These are phyloP conservation scores for Blastocystis sp. DNA, from an alignment of 352 stramenopile species.

Conservation along the genomic window DNA sequence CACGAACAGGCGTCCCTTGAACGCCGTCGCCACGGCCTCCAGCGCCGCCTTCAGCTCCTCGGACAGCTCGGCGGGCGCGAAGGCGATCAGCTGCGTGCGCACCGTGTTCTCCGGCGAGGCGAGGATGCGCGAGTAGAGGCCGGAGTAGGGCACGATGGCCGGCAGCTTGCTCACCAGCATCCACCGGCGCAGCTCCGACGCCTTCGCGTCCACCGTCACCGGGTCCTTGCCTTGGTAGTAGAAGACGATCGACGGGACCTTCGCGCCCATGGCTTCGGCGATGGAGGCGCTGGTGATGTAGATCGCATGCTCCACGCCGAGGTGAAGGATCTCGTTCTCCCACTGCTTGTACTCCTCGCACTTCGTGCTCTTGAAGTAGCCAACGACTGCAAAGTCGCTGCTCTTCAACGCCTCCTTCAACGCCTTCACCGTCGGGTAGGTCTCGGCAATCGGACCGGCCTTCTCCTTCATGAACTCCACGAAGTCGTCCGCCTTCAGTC, in stretches of 20 bases:
- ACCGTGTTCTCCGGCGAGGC: background rate
- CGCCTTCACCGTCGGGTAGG: too few species aligned
- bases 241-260: conserved; percentile 15
- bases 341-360: conserved; percentile 52
- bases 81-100: conserved; percentile 22
- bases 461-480: too few species aligned
- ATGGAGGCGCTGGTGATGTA: background rate
- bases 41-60: background rate
- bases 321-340: background rate
- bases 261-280: background rate
- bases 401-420: too few species aligned
- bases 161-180: conserved; percentile 1
- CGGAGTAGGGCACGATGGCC: conserved; percentile 22
- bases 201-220: background rate
- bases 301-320: background rate
- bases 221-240: background rate
- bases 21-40: background rate
- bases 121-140: conserved; percentile 7
- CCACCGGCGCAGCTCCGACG: background rate
- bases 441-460: too few species aligned
- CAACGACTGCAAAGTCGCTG: background rate
- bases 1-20: background rate
- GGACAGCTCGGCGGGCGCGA: background rate
- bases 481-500: too few species aligned
- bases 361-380: conserved; percentile 13